Conservation (phyloP, 805 yeast species). For the Nakazawaea wickerhamii region DNA sequence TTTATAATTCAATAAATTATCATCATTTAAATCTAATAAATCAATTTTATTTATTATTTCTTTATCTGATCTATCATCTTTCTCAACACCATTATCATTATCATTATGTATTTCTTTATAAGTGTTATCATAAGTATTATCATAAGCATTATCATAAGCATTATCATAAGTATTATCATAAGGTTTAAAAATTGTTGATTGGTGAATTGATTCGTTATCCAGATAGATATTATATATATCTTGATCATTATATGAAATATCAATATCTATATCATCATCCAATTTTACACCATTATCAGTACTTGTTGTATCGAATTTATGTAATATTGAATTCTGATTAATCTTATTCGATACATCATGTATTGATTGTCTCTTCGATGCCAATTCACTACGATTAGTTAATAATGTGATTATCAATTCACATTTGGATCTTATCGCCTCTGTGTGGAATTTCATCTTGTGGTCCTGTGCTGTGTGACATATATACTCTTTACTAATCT, state of each 20-base stretch:
- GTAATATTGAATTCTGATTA: background rate
- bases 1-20: background rate
- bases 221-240: background rate
- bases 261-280: background rate
- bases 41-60: background rate
- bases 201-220: too few species aligned
- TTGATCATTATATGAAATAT: constrained; percentile 2
- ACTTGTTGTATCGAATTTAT: background rate
- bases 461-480: constrained; percentile 18
- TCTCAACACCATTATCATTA: background rate
- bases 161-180: too few species aligned
- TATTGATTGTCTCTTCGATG: background rate
- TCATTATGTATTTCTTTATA: background rate
- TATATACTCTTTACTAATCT: constrained; percentile 15
- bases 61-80: background rate
- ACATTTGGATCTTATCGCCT: constrained; percentile 2
- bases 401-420: background rate
- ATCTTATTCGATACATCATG: background rate
- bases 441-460: constrained; percentile 7
- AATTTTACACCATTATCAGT: background rate
- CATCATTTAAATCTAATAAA: background rate
- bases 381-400: background rate
- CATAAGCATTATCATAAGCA: background rate
- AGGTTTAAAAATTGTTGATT: too few species aligned
- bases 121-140: background rate